Percentiles rank a stretch among this genome's conserved stretches.
These are phyloP conservation scores for Flaveria trinervia DNA, from an alignment of 129 eudicot species.

Conservation along the genomic window DNA sequence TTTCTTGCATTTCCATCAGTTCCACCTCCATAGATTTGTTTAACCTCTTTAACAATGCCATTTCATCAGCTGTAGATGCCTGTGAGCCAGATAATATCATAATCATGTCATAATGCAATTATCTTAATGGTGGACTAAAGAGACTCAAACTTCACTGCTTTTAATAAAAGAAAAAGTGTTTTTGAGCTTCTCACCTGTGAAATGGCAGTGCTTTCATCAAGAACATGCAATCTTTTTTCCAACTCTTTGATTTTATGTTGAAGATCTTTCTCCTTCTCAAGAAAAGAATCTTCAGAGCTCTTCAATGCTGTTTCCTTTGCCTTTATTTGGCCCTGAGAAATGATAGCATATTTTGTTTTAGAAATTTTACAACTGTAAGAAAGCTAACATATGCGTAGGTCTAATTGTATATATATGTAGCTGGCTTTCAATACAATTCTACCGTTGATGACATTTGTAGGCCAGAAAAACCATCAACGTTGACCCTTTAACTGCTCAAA, in stretches of 20 bases:
- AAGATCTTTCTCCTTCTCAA: constrained; percentile 78
- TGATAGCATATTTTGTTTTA: background rate
- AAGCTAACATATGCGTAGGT: background rate
- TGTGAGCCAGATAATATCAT: constrained; percentile 9
- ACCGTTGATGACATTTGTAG: background rate
- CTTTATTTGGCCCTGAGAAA: constrained; percentile 55
- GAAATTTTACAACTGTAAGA: background rate
- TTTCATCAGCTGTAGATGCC: constrained; percentile 48
- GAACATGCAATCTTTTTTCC: constrained; percentile 48
- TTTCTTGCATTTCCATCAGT: constrained; percentile 86
- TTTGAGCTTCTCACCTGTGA: constrained; percentile 30
- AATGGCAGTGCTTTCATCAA: constrained; percentile 41
- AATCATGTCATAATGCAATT: background rate
- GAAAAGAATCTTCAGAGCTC: constrained; percentile 47
- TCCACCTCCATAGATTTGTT: constrained; percentile 76
- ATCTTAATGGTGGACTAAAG: constrained; percentile 5
- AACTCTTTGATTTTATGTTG: constrained; percentile 52
- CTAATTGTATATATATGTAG: background rate
- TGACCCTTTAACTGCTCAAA: background rate
- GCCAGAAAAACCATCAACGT: background rate
- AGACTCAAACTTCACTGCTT: background rate
- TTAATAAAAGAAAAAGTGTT: background rate
- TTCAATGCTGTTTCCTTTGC: constrained; percentile 63
- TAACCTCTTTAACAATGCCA: constrained; percentile 52
- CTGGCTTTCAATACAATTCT: background rate